phyloP scores from a whole-genome alignment of 1,139 yeast genomes.

The Tardiomyces blankii region DNA sequence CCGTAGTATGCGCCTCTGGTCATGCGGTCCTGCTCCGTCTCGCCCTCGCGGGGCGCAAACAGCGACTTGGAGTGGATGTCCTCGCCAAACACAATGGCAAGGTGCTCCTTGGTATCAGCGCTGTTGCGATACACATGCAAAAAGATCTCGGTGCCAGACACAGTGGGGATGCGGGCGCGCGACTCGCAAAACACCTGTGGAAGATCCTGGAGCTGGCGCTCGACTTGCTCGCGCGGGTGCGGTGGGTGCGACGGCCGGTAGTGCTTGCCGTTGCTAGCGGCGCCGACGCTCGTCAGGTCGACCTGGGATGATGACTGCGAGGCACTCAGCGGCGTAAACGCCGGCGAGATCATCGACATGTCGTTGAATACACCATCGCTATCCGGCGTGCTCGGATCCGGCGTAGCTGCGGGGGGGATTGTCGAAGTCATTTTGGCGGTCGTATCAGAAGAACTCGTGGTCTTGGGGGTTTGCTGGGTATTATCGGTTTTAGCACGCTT shows the following conservation, averaged over 20 bases:
- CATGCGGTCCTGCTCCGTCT: conserved; percentile 88
- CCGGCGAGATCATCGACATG: conserved; percentile 26
- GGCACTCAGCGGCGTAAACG: conserved; percentile 19
- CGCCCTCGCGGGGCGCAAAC: conserved; percentile 50
- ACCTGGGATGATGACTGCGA: background rate
- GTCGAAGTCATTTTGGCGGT: background rate
- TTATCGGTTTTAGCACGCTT: too few species aligned
- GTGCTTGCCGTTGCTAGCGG: background rate
- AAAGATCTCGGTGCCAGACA: conserved; percentile 85
- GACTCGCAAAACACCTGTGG: conserved; percentile 85
- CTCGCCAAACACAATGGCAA: conserved; percentile 95
- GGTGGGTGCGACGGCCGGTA: background rate
- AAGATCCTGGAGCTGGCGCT: conserved; percentile 23
- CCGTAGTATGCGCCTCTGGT: conserved; percentile 96
- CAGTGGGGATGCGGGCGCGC: conserved; percentile 89
- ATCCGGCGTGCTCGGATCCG: background rate
- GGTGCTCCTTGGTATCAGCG: conserved; percentile 83
- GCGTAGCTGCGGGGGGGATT: background rate
- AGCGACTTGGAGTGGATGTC: conserved; percentile 70
- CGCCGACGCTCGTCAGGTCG: background rate
- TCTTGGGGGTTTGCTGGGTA: background rate
- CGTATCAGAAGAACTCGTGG: too few species aligned
- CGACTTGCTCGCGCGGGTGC: conserved; percentile 4
- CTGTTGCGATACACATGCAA: conserved; percentile 81
- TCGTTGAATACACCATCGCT: conserved; percentile 9